Base-by-base conservation (phyloP, 2,329 filamentous ascomycete genomes). In the Chrysoporthe austroafricana region DNA sequence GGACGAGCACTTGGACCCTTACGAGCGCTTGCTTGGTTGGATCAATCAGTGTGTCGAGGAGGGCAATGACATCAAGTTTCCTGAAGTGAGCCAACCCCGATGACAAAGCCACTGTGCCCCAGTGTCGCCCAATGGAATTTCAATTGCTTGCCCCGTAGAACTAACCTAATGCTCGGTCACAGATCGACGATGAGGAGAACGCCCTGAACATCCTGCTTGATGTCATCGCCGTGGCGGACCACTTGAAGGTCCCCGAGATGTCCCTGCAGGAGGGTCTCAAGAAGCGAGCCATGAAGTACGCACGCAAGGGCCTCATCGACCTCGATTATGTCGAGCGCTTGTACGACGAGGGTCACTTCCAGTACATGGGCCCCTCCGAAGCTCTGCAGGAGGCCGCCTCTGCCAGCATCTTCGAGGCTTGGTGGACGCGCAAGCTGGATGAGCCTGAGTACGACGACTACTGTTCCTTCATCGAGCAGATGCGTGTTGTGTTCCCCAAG, bases 11-110 rank as follows among this genome's bases (percentile, higher is more conserved):
- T 32, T 57, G 21, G 34, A 16, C 9, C 59, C 57, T 1, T 68
- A 66, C 66, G 66, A 63, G 66, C 60, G 56, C 46, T 34, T 70
- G 26, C 46, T 70, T 16, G 46, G 63, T 11, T 70, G 68, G 68
- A 70, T 70, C 62, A 63, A 70, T 16, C 46, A 65, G 9, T 70
- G 68, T 44, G 39, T 70, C 21, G 62, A 68, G 2, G 63, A 68
- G 59, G 68, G 68, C 56, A 70, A 70, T 32, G 68, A 70, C 50
- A 34, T 70, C 66, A 70, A 70, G 54, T 70, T 70, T 21, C 68
- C 68, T 7, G 68, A 70, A 39, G 67, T 66, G 44, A 59, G 54
- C n/a, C 3, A 4, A 21, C 5, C 14, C 21, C 5, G 42, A 26
- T 18, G 5, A 7, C 36, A 13, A 26, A 21, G 8, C 2, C 52